Evolutionary conservation across 208 protist species (phyloP).

Genomic region (Leishmania aethiopica): DNA sequence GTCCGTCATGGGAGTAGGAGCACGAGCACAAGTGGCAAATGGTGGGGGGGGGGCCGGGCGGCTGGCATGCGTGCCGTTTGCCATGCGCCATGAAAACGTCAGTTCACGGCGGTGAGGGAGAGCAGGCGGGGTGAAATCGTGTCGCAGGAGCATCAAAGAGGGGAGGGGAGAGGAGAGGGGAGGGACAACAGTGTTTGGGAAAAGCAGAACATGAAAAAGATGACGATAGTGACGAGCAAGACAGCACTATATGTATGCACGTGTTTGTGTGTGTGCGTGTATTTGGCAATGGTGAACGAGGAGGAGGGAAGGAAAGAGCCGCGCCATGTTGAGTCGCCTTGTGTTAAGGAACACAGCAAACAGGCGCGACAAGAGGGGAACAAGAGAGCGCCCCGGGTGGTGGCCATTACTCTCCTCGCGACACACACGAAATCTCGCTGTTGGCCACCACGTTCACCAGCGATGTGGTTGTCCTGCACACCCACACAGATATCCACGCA

Average conservation of each 20-base stretch:
- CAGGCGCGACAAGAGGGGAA: background rate
- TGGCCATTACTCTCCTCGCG: background rate
- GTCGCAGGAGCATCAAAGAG: background rate
- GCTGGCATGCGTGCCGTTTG: background rate
- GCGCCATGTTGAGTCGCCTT: background rate
- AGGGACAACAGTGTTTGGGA: background rate
- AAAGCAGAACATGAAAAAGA: background rate
- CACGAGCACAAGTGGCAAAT: background rate
- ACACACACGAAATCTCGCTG: background rate
- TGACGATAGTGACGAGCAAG: background rate
- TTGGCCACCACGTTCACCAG: background rate
- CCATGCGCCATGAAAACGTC: background rate
- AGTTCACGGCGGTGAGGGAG: background rate
- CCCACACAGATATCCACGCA: background rate
- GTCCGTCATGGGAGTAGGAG: background rate
- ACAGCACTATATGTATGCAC: background rate
- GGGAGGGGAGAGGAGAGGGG: background rate
- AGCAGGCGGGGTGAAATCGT: no score
- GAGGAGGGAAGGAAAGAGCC: background rate
- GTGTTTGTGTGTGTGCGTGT: background rate
- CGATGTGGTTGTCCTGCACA: background rate
- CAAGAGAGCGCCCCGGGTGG: background rate
- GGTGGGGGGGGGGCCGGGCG: no score
- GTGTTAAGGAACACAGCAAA: background rate
- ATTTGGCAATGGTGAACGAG: background rate